Percentiles rank a stretch among this genome's conserved stretches.
Evolutionary conservation across 805 yeast genomes (phyloP).

Genomic region (Priceomyces melissophilus): DNA sequence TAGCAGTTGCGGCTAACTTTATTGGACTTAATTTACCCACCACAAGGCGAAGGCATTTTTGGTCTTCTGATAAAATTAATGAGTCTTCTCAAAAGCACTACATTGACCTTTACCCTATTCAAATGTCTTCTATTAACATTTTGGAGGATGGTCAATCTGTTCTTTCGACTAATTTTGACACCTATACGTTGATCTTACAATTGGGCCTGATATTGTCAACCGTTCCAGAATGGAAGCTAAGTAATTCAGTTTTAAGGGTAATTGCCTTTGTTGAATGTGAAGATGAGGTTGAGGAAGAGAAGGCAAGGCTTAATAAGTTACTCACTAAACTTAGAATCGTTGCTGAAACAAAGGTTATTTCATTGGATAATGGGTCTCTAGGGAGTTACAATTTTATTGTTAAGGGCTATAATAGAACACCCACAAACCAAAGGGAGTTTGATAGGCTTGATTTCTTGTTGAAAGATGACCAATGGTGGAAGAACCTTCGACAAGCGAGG

Average conservation of each 20-base stretch:
- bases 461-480: slow-evolving; percentile 84
- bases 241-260: slow-evolving; percentile 66
- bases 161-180: slow-evolving; percentile 87
- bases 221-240: slow-evolving; percentile 87
- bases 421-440: slow-evolving; percentile 19
- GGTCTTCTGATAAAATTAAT: slow-evolving; percentile 11
- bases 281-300: slow-evolving; percentile 70
- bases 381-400: slow-evolving; percentile 71
- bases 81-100: slow-evolving; percentile 33
- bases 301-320: slow-evolving; percentile 54
- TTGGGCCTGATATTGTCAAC: slow-evolving; percentile 90
- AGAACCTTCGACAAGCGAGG: slow-evolving; percentile 59
- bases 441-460: slow-evolving; percentile 51
- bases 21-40: slow-evolving; percentile 62
- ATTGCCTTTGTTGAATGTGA: slow-evolving; percentile 84
- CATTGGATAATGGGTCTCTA: slow-evolving; percentile 56
- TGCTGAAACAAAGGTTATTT: slow-evolving; percentile 73
- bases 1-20: slow-evolving; percentile 92
- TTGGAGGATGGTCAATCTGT: slow-evolving; percentile 66
- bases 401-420: slow-evolving; percentile 53
- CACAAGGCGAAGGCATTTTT: slow-evolving; percentile 21
- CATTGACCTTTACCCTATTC: slow-evolving; percentile 94
- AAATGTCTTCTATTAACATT: slow-evolving; percentile 83
- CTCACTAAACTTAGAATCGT: slow-evolving; percentile 78
- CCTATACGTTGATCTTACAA: slow-evolving; percentile 90